Evolutionary conservation across 805 yeast genomes (phyloP).

Genomic region (Metschnikowia cerradonensis): DNA sequence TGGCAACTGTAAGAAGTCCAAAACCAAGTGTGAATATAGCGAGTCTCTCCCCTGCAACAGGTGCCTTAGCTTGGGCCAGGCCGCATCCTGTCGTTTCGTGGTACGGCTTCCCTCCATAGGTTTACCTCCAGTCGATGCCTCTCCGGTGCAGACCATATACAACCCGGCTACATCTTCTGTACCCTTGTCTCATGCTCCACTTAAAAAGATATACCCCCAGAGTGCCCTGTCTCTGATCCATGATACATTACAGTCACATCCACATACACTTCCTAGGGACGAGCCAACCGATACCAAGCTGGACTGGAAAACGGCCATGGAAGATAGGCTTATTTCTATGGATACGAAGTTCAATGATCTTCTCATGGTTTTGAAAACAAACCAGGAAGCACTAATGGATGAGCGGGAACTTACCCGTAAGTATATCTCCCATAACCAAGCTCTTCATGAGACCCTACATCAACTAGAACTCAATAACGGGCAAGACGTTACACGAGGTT

Average conservation of each 20-base stretch:
- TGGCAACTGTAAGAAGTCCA: slow-evolving; percentile 55
- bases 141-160: slow-evolving; percentile 5
- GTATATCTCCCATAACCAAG: not conserved
- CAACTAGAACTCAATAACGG: not conserved
- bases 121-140: slow-evolving; percentile 20
- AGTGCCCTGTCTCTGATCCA: slow-evolving; percentile 3
- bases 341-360: slow-evolving; percentile 37
- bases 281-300: not conserved
- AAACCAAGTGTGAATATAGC: slow-evolving; percentile 56
- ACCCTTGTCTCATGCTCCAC: not conserved
- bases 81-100: slow-evolving; percentile 49
- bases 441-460: slow-evolving; percentile 1
- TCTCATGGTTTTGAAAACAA: slow-evolving; percentile 29
- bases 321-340: slow-evolving; percentile 31
- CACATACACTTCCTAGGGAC: not conserved
- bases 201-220: slow-evolving; percentile 9
- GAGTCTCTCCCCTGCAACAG: slow-evolving; percentile 52
- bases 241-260: not conserved
- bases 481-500: not conserved
- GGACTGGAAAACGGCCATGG: slow-evolving; percentile 35
- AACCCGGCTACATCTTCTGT: not conserved
- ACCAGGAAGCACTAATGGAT: slow-evolving; percentile 27
- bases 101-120: slow-evolving; percentile 46
- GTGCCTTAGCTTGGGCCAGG: slow-evolving; percentile 48
- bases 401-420: slow-evolving; percentile 15